Percentiles rank a stretch among this genome's conserved stretches.
Evolutionary conservation across 495 filamentous ascomycete genomes (phyloP).

Genomic region (Aspergillus kassunensis): DNA sequence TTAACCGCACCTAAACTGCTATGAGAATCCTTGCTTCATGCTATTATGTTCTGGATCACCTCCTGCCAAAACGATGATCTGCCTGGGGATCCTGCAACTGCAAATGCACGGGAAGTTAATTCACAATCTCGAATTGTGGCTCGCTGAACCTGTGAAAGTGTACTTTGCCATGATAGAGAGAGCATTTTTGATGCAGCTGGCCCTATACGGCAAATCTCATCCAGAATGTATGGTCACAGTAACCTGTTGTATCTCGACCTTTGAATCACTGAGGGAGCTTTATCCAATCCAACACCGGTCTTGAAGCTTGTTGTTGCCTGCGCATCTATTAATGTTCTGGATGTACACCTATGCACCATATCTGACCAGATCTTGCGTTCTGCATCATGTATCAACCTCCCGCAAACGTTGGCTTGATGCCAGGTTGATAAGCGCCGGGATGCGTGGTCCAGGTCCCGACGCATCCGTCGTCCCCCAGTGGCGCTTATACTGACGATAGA

Average conservation of each 20-base stretch:
- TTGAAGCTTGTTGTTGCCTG: no score
- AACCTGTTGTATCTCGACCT: not conserved
- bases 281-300: no score
- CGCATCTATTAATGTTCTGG: no score
- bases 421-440: slow-evolving; percentile 17
- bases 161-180: slow-evolving; percentile 8
- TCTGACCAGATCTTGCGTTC: no score
- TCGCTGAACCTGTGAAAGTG: slow-evolving; percentile 11
- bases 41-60: slow-evolving; percentile 25
- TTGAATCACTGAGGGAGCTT: not conserved
- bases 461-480: not conserved
- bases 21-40: slow-evolving; percentile 39
- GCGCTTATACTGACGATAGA: slow-evolving; percentile 17
- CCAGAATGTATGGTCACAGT: not conserved
- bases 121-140: slow-evolving; percentile 14
- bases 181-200: slow-evolving; percentile 8
- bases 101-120: slow-evolving; percentile 23
- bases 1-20: no score
- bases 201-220: not conserved
- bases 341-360: no score
- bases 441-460: slow-evolving; percentile 4
- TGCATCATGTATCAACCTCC: not conserved
- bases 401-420: not conserved
- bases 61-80: slow-evolving; percentile 17
- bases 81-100: slow-evolving; percentile 15